These are phyloP conservation scores for Apiospora marii DNA, from an alignment of 2,329 filamentous ascomycete species.

Conservation along the genomic window DNA sequence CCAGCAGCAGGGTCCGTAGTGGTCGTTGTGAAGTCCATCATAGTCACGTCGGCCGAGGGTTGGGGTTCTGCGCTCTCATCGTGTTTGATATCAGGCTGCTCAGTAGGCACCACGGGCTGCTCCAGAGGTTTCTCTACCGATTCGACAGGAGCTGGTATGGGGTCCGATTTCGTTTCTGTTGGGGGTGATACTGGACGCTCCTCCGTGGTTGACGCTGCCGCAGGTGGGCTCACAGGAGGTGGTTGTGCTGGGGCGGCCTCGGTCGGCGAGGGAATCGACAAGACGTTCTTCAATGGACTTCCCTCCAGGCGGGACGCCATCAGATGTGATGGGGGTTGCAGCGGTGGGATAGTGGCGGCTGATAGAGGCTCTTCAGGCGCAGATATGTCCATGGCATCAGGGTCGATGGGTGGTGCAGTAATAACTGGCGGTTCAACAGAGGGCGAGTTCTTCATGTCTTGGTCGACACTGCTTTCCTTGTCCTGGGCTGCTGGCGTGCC, in stretches of 20 bases:
- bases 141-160: conserved; percentile 23
- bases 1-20: not conserved
- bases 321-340: conserved; percentile 36
- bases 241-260: conserved; percentile 41
- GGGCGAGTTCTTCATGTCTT: conserved; percentile 43
- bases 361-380: conserved; percentile 32
- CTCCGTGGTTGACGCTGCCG: conserved; percentile 16
- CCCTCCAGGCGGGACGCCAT: conserved; percentile 51
- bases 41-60: not conserved
- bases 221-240: conserved; percentile 27
- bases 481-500: conserved; percentile 42
- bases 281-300: conserved; percentile 59
- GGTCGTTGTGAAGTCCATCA: not conserved
- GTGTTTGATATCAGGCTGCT: conserved; percentile 21
- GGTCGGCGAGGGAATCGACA: conserved; percentile 55
- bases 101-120: not conserved
- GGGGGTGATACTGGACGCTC: conserved; percentile 27
- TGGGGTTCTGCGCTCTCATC: not conserved
- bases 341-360: conserved; percentile 44
- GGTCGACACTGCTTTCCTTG: conserved; percentile 42
- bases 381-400: conserved; percentile 33
- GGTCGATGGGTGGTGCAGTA: conserved; percentile 32
- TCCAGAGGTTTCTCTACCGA: conserved; percentile 21
- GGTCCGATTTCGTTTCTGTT: conserved; percentile 26
- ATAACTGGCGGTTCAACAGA: conserved; percentile 35